phyloP scores from a whole-genome alignment of 768 basidiomycete genomes.

The Cystofilobasidium bisporidii region DNA sequence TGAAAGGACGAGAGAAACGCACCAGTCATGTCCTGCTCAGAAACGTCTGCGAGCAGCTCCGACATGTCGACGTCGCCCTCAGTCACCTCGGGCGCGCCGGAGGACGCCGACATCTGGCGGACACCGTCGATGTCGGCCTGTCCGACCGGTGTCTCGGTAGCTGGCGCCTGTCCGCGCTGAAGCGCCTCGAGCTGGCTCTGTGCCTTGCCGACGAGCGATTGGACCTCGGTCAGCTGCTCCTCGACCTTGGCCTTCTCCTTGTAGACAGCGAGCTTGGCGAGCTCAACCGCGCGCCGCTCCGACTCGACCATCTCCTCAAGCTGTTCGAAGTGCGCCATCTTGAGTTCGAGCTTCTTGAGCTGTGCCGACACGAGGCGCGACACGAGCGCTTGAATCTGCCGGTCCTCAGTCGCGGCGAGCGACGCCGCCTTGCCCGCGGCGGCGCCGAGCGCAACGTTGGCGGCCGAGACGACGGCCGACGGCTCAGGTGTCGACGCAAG shows the following conservation, averaged over 20 bases:
- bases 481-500: constrained; percentile 44
- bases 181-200: constrained; percentile 13
- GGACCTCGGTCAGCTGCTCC: constrained; percentile 35
- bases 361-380: constrained; percentile 67
- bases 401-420: constrained; percentile 73
- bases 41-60: neutral
- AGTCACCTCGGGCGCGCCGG: neutral
- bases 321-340: constrained; percentile 90
- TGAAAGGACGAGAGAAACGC: too few species aligned
- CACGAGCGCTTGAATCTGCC: constrained; percentile 67
- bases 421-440: constrained; percentile 74
- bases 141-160: neutral
- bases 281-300: constrained; percentile 75
- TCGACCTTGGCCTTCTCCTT: constrained; percentile 52
- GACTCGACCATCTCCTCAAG: constrained; percentile 85
- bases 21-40: neutral
- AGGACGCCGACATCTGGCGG: neutral
- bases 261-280: constrained; percentile 64
- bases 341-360: constrained; percentile 73
- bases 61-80: neutral
- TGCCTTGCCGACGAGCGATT: constrained; percentile 30
- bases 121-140: constrained; percentile 1
- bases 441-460: constrained; percentile 74
- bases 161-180: neutral
- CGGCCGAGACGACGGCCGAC: constrained; percentile 69